Percentiles rank a stretch among this genome's conserved stretches.
These are phyloP conservation scores for Cladorrhinum samala DNA, from an alignment of 495 filamentous ascomycete genomes.

Conservation along the genomic window DNA sequence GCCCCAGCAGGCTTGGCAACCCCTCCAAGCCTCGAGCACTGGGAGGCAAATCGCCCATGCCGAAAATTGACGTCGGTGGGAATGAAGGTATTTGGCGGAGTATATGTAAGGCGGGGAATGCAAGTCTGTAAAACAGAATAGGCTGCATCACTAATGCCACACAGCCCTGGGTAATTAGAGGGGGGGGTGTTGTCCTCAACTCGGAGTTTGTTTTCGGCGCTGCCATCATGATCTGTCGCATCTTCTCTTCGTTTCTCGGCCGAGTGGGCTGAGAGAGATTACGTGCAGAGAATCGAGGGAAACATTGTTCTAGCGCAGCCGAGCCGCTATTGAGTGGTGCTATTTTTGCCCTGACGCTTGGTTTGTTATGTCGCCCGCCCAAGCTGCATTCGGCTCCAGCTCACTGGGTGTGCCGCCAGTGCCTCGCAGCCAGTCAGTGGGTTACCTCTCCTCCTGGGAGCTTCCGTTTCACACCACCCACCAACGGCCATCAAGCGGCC, in stretches of 20 bases:
- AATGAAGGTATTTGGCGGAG: too few species aligned
- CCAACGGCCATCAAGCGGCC: conserved; percentile 8
- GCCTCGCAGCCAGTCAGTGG: conserved; percentile 6
- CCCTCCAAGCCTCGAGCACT: too few species aligned
- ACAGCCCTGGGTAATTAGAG: too few species aligned
- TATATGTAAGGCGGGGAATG: too few species aligned
- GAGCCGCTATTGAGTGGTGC: conserved; percentile 1
- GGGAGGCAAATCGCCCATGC: too few species aligned
- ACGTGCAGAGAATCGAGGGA: background rate
- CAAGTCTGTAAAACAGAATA: too few species aligned
- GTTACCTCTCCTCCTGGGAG: conserved; percentile 1
- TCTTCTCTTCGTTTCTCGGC: background rate
- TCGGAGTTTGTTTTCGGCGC: too few species aligned
- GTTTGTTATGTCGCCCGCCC: background rate
- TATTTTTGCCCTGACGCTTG: conserved; percentile 8
- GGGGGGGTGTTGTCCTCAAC: background rate
- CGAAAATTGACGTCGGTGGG: too few species aligned
- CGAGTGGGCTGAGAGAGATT: background rate
- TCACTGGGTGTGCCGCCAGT: conserved; percentile 11
- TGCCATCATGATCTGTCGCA: too few species aligned
- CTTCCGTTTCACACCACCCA: conserved; percentile 11
- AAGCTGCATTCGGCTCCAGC: conserved; percentile 13
- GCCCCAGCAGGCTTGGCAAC: background rate
- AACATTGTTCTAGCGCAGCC: background rate
- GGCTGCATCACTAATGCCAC: too few species aligned